Evolutionary conservation across 306 rosid species (phyloP).

Genomic region (Arachis hypogaea): DNA sequence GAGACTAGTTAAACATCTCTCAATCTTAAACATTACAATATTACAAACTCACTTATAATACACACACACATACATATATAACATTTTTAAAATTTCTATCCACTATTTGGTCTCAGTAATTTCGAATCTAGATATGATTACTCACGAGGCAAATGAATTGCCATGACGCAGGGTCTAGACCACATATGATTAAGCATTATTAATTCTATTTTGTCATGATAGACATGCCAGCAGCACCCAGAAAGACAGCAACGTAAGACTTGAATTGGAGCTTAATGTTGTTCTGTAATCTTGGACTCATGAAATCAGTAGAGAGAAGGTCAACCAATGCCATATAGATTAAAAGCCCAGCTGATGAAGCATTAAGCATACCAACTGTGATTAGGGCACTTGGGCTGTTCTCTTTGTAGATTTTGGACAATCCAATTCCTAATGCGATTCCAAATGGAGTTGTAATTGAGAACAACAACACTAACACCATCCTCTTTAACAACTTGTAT

Average conservation of each 20-base stretch:
- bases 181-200: not conserved
- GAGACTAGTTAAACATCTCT: too few relatives aligned
- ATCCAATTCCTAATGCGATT: conserved; percentile 64
- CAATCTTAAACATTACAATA: too few relatives aligned
- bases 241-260: conserved; percentile 55
- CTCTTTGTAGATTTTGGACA: conserved; percentile 43
- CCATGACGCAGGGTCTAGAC: too few relatives aligned
- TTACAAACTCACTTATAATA: too few relatives aligned
- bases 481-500: conserved; percentile 59
- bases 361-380: conserved; percentile 70
- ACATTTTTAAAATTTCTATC: too few relatives aligned
- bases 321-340: conserved; percentile 86
- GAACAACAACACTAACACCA: conserved; percentile 68
- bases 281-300: conserved; percentile 63
- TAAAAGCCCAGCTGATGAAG: conserved; percentile 74
- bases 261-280: conserved; percentile 69
- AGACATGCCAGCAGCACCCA: conserved; percentile 84
- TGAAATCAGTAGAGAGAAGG: conserved; percentile 73
- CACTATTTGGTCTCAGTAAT: too few relatives aligned
- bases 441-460: conserved; percentile 79
- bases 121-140: too few relatives aligned
- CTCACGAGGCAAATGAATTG: too few relatives aligned
- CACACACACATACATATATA: too few relatives aligned
- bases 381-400: conserved; percentile 40
- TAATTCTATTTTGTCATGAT: conserved; percentile 78